A percentile compares a stretch with the other conserved stretches of the same genome.
Conservation (phyloP, 371 early-diverging fungal genomes). For the Haplosporangium sp. region DNA sequence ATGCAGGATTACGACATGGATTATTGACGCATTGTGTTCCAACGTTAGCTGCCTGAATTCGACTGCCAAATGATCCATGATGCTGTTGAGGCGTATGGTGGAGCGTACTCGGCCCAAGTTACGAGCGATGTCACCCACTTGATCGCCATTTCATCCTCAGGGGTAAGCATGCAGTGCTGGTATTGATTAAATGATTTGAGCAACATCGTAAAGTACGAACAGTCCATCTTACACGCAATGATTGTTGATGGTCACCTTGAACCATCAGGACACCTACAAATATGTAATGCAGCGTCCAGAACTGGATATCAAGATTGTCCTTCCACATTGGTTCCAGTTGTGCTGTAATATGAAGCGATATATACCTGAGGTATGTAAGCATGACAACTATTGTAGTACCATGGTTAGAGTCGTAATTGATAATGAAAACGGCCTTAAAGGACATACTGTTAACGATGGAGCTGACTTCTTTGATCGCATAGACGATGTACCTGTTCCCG, state of each 20-base stretch:
- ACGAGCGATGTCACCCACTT: constrained; percentile 70
- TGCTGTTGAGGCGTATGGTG: constrained; percentile 68
- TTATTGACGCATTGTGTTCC: not conserved
- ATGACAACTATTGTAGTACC: too few species aligned
- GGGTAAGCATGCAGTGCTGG: constrained; percentile 53
- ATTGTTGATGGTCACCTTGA: not conserved
- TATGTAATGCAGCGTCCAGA: constrained; percentile 57
- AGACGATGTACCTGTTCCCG: constrained; percentile 40
- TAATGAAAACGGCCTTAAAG: constrained; percentile 12
- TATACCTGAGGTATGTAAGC: constrained; percentile 59
- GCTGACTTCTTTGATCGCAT: not conserved
- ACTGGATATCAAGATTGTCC: constrained; percentile 67
- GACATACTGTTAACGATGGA: not conserved
- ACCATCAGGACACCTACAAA: constrained; percentile 61
- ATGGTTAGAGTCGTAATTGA: not conserved
- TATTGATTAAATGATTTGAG: not conserved
- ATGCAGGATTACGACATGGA: not conserved
- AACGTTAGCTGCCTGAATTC: constrained; percentile 58
- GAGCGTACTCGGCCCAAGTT: constrained; percentile 59
- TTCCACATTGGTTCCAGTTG: constrained; percentile 86
- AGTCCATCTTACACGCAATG: not conserved
- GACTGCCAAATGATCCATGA: constrained; percentile 63
- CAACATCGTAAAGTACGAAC: not conserved
- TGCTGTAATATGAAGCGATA: constrained; percentile 68
- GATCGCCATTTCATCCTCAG: constrained; percentile 58